These are phyloP conservation scores for Mikania micrantha DNA, from an alignment of 129 eudicot species.

Conservation along the genomic window DNA sequence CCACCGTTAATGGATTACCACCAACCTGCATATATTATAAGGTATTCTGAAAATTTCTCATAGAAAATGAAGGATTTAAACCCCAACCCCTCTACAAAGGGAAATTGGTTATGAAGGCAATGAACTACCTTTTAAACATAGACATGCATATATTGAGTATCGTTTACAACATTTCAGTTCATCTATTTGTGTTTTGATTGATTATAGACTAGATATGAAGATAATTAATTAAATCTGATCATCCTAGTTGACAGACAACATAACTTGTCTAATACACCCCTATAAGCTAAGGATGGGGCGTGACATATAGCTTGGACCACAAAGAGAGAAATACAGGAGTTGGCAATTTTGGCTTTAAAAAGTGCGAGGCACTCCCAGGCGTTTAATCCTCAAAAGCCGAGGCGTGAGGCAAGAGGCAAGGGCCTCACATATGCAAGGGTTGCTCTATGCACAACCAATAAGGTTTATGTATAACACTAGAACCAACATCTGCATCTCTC, in stretches of 20 bases:
- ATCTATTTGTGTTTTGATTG: not conserved
- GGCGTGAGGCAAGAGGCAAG: no score
- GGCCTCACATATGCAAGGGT: no score
- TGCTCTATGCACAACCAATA: no score
- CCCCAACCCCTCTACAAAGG: not conserved
- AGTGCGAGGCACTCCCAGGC: no score
- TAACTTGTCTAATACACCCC: no score
- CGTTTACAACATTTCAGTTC: not conserved
- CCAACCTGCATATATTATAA: constrained; percentile 58
- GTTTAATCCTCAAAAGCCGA: no score
- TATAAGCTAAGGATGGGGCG: no score
- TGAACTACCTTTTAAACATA: not conserved
- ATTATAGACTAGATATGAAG: not conserved
- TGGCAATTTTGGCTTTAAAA: no score
- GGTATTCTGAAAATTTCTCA: not conserved
- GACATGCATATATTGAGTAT: not conserved
- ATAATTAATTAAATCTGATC: not conserved
- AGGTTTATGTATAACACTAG: no score
- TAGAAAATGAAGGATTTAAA: not conserved
- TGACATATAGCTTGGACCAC: no score
- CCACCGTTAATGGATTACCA: constrained; percentile 79
- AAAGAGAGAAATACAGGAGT: no score
- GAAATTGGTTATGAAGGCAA: not conserved
- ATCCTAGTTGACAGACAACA: not conserved
- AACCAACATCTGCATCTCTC: no score